Evolutionary conservation across 1,284 basidiomycete species (phyloP).

Genomic region (Athelia psychrophila): DNA sequence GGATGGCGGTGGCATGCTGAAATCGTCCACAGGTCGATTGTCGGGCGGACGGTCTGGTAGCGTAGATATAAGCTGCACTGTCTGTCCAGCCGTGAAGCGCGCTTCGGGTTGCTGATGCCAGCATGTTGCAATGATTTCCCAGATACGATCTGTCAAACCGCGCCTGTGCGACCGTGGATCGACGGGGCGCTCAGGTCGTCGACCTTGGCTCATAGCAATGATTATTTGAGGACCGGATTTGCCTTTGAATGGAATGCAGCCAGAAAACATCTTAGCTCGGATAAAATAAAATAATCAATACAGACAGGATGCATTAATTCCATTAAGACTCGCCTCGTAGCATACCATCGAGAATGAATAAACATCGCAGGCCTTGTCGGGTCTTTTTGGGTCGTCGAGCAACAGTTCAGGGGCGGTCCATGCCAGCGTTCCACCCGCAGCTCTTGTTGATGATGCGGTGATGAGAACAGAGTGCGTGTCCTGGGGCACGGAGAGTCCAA

Average conservation of each 20-base stretch:
- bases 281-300: background rate
- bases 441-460: background rate
- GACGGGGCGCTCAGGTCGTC: background rate
- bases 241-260: background rate
- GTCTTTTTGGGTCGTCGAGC: background rate
- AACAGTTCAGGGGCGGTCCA: background rate
- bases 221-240: background rate
- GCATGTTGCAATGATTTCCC: background rate
- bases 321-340: background rate
- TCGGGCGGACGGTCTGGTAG: background rate
- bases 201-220: background rate
- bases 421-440: background rate
- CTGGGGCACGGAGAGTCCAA: background rate
- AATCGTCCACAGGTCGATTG: background rate
- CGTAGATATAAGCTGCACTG: background rate
- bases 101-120: background rate
- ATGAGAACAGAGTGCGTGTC: background rate
- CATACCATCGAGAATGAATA: background rate
- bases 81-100: background rate
- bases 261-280: background rate
- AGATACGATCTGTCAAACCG: background rate
- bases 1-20: too few relatives aligned
- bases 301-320: too few relatives aligned
- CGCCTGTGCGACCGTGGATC: background rate
- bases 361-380: background rate